These are phyloP conservation scores for Mycena alexandri DNA, from an alignment of 768 basidiomycete genomes.

Conservation along the genomic window DNA sequence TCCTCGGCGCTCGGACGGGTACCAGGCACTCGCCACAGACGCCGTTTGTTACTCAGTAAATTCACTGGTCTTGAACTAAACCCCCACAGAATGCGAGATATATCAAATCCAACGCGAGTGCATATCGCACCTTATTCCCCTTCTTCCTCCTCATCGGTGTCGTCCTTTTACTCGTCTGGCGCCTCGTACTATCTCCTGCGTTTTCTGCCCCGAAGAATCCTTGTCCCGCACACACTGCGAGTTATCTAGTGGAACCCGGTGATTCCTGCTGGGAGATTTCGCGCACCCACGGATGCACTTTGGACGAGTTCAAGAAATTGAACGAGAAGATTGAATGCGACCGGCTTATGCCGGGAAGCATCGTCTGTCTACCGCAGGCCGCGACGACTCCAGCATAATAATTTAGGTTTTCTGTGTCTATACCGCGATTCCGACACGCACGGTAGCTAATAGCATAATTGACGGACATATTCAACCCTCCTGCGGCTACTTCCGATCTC, in stretches of 20 bases:
- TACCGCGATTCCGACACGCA: no score
- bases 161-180: slow-evolving; percentile 73
- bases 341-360: slow-evolving; percentile 69
- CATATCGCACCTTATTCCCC: slow-evolving; percentile 75
- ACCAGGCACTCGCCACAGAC: slow-evolving; percentile 66
- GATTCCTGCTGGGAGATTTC: slow-evolving; percentile 78
- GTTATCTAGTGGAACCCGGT: slow-evolving; percentile 66
- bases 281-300: slow-evolving; percentile 57
- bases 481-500: no score
- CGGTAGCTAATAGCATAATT: no score
- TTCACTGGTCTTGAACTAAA: not conserved
- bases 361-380: slow-evolving; percentile 67
- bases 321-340: slow-evolving; percentile 70
- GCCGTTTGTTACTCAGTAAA: slow-evolving; percentile 53
- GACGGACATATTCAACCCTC: no score
- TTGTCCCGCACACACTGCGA: slow-evolving; percentile 57
- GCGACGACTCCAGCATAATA: not conserved
- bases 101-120: slow-evolving; percentile 50
- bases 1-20: slow-evolving; percentile 65
- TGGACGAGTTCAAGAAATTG: slow-evolving; percentile 64
- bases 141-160: slow-evolving; percentile 80
- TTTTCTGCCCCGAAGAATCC: slow-evolving; percentile 50
- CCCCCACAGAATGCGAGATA: slow-evolving; percentile 45
- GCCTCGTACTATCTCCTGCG: slow-evolving; percentile 62
- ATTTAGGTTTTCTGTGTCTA: slow-evolving; percentile 1